A percentile compares a stretch with the other conserved stretches of the same genome.
Evolutionary conservation across 495 filamentous ascomycete species (phyloP).

Genomic region (Clohesyomyces aquaticus): DNA sequence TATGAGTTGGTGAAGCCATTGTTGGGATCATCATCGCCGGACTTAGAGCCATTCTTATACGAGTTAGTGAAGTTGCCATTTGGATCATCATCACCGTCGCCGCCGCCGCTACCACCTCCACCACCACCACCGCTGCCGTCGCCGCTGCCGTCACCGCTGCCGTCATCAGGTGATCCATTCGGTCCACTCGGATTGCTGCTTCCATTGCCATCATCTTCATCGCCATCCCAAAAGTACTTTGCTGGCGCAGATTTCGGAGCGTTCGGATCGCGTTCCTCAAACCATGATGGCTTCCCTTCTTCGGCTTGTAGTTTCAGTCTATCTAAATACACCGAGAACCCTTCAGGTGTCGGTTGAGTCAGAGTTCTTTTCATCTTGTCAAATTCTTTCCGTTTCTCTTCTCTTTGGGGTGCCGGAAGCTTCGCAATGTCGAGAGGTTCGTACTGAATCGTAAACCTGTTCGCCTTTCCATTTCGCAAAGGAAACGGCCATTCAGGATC

Average conservation of each 20-base stretch:
- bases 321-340: too few species aligned
- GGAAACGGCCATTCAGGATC: slow-evolving; percentile 6
- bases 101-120: too few species aligned
- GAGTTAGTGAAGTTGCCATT: too few species aligned
- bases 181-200: not conserved
- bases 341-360: too few species aligned
- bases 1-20: not conserved
- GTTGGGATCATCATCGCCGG: not conserved
- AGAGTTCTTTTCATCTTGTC: too few species aligned
- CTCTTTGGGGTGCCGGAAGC: not conserved
- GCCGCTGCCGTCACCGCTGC: not conserved
- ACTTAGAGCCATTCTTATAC: too few species aligned
- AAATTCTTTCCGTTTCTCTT: too few species aligned
- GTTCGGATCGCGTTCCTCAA: not conserved
- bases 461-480: not conserved
- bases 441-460: not conserved
- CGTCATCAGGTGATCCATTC: not conserved
- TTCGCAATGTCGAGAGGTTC: not conserved
- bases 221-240: not conserved
- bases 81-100: too few species aligned
- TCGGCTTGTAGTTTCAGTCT: too few species aligned
- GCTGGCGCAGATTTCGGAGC: not conserved
- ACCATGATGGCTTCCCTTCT: not conserved
- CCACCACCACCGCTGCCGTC: too few species aligned
- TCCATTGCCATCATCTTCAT: not conserved